Conservation (phyloP, 139 green algal genomes). For the Bryopsis sp. region DNA sequence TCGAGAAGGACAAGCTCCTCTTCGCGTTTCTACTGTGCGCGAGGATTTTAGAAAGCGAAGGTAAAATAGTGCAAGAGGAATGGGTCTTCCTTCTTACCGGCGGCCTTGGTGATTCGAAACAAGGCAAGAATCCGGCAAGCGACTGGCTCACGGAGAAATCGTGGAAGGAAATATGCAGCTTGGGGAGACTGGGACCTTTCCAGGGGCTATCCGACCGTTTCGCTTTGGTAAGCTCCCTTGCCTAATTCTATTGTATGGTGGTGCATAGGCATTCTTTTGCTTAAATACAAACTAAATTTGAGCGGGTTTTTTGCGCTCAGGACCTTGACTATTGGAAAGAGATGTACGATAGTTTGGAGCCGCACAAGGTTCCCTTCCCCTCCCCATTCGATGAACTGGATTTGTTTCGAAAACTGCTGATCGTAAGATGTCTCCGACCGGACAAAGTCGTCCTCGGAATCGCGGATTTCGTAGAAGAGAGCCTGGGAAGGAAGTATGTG, state of each 20-base stretch:
- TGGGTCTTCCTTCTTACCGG: slow-evolving; percentile 71
- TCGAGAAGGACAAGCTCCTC: slow-evolving; percentile 79
- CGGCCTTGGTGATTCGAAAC: slow-evolving; percentile 19
- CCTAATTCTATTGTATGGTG: too few species aligned
- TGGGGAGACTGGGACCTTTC: slow-evolving; percentile 34
- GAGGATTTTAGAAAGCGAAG: slow-evolving; percentile 47
- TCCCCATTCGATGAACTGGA: slow-evolving; percentile 21
- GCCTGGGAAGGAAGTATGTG: slow-evolving; percentile 36
- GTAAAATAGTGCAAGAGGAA: slow-evolving; percentile 47
- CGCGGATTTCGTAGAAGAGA: slow-evolving; percentile 30
- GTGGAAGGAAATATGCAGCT: slow-evolving; percentile 38
- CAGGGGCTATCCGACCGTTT: too few species aligned
- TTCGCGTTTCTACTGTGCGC: slow-evolving; percentile 64
- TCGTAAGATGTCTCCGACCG: slow-evolving; percentile 50
- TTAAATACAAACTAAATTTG: not conserved
- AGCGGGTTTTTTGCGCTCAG: not conserved
- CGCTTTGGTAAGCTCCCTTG: slow-evolving; percentile 25
- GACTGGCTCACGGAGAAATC: slow-evolving; percentile 53
- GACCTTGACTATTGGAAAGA: slow-evolving; percentile 4
- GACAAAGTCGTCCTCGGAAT: slow-evolving; percentile 65
- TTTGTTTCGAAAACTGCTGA: slow-evolving; percentile 49
- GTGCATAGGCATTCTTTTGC: not conserved
- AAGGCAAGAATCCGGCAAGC: slow-evolving; percentile 44
- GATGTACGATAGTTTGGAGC: slow-evolving; percentile 40
- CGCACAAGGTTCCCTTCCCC: too few species aligned